phyloP scores from a whole-genome alignment of 768 basidiomycete species.

The Pluteus cervinus region DNA sequence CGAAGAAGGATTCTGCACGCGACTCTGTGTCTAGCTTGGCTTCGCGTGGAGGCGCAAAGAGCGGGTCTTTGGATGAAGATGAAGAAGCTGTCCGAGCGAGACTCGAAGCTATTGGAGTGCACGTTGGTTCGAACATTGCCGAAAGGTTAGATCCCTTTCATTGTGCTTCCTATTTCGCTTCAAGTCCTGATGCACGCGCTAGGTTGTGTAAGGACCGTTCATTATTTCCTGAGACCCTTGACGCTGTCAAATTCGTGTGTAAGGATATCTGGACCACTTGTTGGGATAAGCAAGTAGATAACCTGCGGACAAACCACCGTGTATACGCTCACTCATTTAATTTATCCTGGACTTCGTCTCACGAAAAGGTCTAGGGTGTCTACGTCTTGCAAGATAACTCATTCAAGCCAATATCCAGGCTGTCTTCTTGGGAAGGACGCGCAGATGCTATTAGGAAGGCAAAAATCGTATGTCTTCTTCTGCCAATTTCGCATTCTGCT shows the following conservation, averaged over 20 bases:
- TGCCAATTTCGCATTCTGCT: neutral
- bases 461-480: constrained; percentile 44
- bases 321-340: constrained; percentile 36
- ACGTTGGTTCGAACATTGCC: constrained; percentile 81
- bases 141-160: constrained; percentile 57
- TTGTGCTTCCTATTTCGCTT: neutral
- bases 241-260: constrained; percentile 92
- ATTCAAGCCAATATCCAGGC: constrained; percentile 77
- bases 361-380: constrained; percentile 53
- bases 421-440: constrained; percentile 78
- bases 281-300: constrained; percentile 95
- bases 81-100: constrained; percentile 65
- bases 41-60: constrained; percentile 15
- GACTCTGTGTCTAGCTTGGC: constrained; percentile 39
- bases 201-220: constrained; percentile 75
- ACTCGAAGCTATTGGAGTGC: constrained; percentile 78
- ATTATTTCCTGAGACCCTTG: constrained; percentile 77
- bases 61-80: constrained; percentile 50
- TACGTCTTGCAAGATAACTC: constrained; percentile 91
- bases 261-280: constrained; percentile 92
- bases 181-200: neutral
- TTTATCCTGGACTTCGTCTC: neutral
- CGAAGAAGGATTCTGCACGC: constrained; percentile 37
- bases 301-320: constrained; percentile 90
- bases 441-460: constrained; percentile 68